Percentiles rank a stretch among this genome's conserved stretches.
Evolutionary conservation across 495 filamentous ascomycete genomes (phyloP).

Genomic region (Neurospora sp.): DNA sequence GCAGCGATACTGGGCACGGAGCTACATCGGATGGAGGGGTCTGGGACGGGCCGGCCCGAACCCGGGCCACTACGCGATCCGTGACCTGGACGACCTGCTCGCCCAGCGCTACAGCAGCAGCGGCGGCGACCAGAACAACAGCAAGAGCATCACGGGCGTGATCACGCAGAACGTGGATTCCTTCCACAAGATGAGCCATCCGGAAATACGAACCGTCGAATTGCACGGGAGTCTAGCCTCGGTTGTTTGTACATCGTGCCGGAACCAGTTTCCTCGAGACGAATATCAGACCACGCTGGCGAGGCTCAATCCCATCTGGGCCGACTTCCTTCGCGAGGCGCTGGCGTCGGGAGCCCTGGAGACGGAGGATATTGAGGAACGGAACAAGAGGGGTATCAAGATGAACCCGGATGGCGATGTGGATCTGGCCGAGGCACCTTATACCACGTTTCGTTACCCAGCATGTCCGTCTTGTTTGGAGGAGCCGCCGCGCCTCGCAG

Average conservation of each 20-base stretch:
- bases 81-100: slow-evolving; percentile 49
- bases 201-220: slow-evolving; percentile 64
- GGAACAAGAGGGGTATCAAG: slow-evolving; percentile 56
- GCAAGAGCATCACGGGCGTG: slow-evolving; percentile 59
- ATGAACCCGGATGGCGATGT: slow-evolving; percentile 94
- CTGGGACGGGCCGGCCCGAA: slow-evolving; percentile 73
- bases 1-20: slow-evolving; percentile 93
- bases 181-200: slow-evolving; percentile 73
- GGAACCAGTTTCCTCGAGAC: slow-evolving; percentile 52
- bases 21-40: slow-evolving; percentile 84
- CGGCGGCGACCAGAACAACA: neutral
- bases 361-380: slow-evolving; percentile 64
- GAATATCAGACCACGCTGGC: slow-evolving; percentile 69
- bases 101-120: neutral
- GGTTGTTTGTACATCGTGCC: slow-evolving; percentile 72
- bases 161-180: slow-evolving; percentile 97
- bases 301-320: slow-evolving; percentile 77
- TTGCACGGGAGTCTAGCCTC: slow-evolving; percentile 83
- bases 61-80: slow-evolving; percentile 63
- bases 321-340: slow-evolving; percentile 59
- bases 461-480: slow-evolving; percentile 73
- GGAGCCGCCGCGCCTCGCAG: slow-evolving; percentile 48
- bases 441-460: slow-evolving; percentile 84
- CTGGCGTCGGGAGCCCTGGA: slow-evolving; percentile 62
- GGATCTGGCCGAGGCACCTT: slow-evolving; percentile 78